phyloP scores from a whole-genome alignment of 2,329 filamentous ascomycete genomes.

The Arthrobotrys entomopaga region DNA sequence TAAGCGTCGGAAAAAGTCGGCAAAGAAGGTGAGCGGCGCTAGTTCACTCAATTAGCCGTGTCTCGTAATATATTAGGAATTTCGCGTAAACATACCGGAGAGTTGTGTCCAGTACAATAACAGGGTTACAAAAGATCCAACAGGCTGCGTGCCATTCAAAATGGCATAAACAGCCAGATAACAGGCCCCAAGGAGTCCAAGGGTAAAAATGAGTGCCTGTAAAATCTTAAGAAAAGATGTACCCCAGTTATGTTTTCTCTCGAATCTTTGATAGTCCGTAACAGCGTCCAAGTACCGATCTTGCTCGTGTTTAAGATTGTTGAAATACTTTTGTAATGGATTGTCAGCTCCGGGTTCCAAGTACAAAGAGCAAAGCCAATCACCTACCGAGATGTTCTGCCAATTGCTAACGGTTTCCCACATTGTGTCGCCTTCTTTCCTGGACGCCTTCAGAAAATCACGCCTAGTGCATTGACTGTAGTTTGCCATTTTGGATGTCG shows the following conservation, averaged over 20 bases:
- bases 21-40: slow-evolving; percentile 66
- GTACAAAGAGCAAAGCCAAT: slow-evolving; percentile 4
- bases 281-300: slow-evolving; percentile 65
- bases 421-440: slow-evolving; percentile 62
- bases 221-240: slow-evolving; percentile 61
- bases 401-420: slow-evolving; percentile 62
- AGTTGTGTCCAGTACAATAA: slow-evolving; percentile 72
- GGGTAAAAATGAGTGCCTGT: slow-evolving; percentile 65
- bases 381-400: slow-evolving; percentile 62
- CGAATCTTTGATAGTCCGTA: slow-evolving; percentile 61
- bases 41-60: slow-evolving; percentile 47
- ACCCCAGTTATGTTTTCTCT: slow-evolving; percentile 61
- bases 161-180: slow-evolving; percentile 69
- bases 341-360: background rate
- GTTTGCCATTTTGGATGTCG: slow-evolving; percentile 62
- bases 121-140: slow-evolving; percentile 73
- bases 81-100: slow-evolving; percentile 59
- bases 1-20: slow-evolving; percentile 66
- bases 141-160: slow-evolving; percentile 64
- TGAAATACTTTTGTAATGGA: slow-evolving; percentile 65
- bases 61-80: slow-evolving; percentile 24
- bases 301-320: slow-evolving; percentile 68
- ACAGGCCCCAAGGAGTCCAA: slow-evolving; percentile 66
- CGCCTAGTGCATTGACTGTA: slow-evolving; percentile 60
- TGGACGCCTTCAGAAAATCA: slow-evolving; percentile 61